phyloP scores from a whole-genome alignment of 139 green algal genomes.

The Chlorella ohadii region DNA sequence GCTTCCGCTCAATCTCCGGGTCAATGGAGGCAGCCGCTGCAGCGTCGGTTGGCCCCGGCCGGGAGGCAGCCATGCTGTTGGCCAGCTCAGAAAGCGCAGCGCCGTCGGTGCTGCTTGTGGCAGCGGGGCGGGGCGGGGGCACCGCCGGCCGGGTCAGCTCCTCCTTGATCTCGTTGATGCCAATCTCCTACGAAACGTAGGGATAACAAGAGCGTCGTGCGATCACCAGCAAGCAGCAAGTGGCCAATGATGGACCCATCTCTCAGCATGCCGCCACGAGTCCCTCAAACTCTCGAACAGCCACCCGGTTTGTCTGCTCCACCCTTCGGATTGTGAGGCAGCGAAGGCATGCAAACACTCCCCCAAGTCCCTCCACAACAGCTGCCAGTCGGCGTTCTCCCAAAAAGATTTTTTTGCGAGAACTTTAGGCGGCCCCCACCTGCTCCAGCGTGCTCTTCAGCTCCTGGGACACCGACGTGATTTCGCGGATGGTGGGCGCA shows the following conservation, averaged over 20 bases:
- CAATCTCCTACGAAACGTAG: conserved; percentile 81
- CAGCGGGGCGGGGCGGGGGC: neutral
- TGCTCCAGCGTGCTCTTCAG: conserved; percentile 89
- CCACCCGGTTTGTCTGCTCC: no score
- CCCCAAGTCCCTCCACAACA: no score
- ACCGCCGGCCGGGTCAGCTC: conserved; percentile 55
- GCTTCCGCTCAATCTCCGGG: conserved; percentile 85
- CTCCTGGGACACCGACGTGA: conserved; percentile 87
- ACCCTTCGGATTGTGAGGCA: no score
- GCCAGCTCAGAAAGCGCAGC: conserved; percentile 39
- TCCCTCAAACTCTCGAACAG: no score
- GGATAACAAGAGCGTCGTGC: no score
- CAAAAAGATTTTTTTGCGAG: no score
- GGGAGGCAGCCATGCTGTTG: conserved; percentile 29
- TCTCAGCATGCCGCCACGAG: no score
- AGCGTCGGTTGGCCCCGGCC: neutral
- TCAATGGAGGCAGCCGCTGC: conserved; percentile 40
- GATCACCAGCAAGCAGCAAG: neutral
- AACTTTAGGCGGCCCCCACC: no score
- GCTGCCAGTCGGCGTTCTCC: no score
- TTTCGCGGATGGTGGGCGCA: conserved; percentile 95
- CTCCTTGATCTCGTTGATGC: conserved; percentile 90
- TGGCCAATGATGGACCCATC: no score
- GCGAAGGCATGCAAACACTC: no score
- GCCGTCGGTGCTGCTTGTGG: neutral